Evolutionary conservation across 257 asterid species (phyloP), one percentile per base, ranked within the genome.

Genomic region (Nicotiana paniculata): DNA sequence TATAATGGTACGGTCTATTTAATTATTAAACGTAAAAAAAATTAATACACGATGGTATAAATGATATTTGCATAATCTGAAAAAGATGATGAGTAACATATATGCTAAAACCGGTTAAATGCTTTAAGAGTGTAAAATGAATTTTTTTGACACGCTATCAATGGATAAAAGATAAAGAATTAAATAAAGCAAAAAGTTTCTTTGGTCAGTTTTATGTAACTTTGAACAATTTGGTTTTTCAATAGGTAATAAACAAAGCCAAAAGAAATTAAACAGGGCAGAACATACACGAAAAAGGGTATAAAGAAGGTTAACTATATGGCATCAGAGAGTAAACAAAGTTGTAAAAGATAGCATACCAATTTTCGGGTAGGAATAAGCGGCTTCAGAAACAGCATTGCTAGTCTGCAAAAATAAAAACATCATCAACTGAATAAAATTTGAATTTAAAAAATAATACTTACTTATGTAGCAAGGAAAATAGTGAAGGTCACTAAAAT

Each of bases 381-480:
- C 82, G 63, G 74, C 58, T 83, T 57, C 88, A 67, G 90, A 33
- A 69, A 72, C 86, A 33, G 76, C 85, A 9, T 82, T 61, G 83
- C 83, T 62, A 55, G 83, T 62, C 97, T 93, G 97, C 89, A 85
- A 79, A 55, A 46, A 51, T 15, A 57, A 26, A 68, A 62, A 61
- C 32, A 5, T 54, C 33, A 26, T 16, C 4, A 70, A 12, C 53
- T 17, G 32, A 48, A 51, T 0, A 9, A 21, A 72, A 46, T 9
- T 48, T 74, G 9, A 74, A 48, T 26, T 26, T 51, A 74, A 6
- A 24, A 7, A 18, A 28, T 11, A 26, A 81, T 8, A 43, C 35
- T 15, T 58, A 82, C 15, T n/a, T 11, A 13, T 6, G 37, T 54
- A 62, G 9, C 24, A 4, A 6, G 2, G 12, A 63, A 63, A 4